Evolutionary conservation across 75 land plant species (phyloP), one percentile per base, ranked within the genome.

Genomic region (Pinus tabuliformis): DNA sequence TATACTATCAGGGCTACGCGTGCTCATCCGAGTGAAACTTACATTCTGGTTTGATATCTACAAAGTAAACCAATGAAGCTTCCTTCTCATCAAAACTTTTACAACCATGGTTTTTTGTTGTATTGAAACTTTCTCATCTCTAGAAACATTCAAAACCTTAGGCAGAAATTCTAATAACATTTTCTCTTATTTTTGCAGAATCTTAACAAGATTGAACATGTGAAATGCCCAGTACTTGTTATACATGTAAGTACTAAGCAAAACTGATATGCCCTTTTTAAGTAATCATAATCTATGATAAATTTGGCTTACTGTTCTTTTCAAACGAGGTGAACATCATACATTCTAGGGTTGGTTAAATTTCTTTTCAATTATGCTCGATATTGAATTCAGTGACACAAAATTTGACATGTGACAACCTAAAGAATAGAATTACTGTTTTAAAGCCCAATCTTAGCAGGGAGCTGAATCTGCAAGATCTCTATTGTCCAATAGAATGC

Each of bases 1-100:
- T 17, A 93, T 93, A 76, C 86, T 93, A 56, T 93, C 93, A 28
- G 96, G 96, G 13, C 85, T 93, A 58, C 89, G 96, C 37, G 96
- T 93, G 21, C 82, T 93, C 75, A 87, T 88, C 72, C 96, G 87
- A 76, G 89, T 85, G 2, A 89, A 93, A 73, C 77, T 80, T 39
- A 80, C 85, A 13, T 83, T 87, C 33, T 93, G 96, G 82, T 91
- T 83, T 70, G 96, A 93, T 66, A 93, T 93, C 45, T 93, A 87
- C 81, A 86, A 88, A 80, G 95, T 92, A 77, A 64, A 78, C 56
- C 70, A 60, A 68, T 59, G 49, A 56, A 60, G 37, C 75, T 58
- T 58, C 49, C 22, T 33, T 60, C 57, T 61, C 16, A 20, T 20
- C 7, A 33, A 49, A 2, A 24, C 30, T 6, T 59, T 56, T 64